Percentiles rank a stretch among this genome's conserved stretches.
phyloP scores from a whole-genome alignment of 2,329 filamentous ascomycete genomes.

The Aureobasidium melanogenum region DNA sequence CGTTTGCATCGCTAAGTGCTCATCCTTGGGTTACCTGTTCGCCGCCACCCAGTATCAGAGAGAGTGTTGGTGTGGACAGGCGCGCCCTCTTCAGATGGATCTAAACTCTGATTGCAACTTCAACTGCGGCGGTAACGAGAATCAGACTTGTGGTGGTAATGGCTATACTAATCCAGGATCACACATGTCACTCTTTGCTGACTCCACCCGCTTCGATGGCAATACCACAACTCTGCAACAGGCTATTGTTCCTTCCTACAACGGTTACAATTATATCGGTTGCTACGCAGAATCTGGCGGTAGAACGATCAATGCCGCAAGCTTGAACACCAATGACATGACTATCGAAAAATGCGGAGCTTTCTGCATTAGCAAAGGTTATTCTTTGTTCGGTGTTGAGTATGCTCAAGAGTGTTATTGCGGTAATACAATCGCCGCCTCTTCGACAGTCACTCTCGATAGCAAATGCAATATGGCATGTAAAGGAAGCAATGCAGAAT shows the following conservation, averaged over 20 bases:
- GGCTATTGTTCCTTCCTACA: slow-evolving; percentile 16
- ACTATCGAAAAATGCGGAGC: slow-evolving; percentile 31
- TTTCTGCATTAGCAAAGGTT: slow-evolving; percentile 24
- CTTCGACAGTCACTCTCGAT: slow-evolving; percentile 16
- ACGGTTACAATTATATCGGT: slow-evolving; percentile 10
- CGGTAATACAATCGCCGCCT: slow-evolving; percentile 18
- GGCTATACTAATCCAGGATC: slow-evolving; percentile 25
- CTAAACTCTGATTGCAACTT: slow-evolving; percentile 23
- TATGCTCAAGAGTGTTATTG: slow-evolving; percentile 29
- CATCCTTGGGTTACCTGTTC: slow-evolving; percentile 29
- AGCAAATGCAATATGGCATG: slow-evolving; percentile 22
- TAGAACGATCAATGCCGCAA: slow-evolving; percentile 18
- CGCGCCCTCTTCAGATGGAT: slow-evolving; percentile 37
- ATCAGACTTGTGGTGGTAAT: slow-evolving; percentile 23
- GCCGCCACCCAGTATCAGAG: slow-evolving; percentile 41
- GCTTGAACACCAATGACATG: slow-evolving; percentile 24
- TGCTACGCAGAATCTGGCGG: slow-evolving; percentile 15
- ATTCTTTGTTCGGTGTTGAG: slow-evolving; percentile 30
- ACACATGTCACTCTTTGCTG: slow-evolving; percentile 35
- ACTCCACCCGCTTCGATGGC: slow-evolving; percentile 18
- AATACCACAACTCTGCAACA: slow-evolving; percentile 15
- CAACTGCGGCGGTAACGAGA: slow-evolving; percentile 24
- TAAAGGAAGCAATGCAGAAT: slow-evolving; percentile 20
- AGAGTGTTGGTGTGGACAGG: slow-evolving; percentile 37
- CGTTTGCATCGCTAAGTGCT: slow-evolving; percentile 39